phyloP scores from a whole-genome alignment of 306 rosid species.

The Trichosanthes cucumerina region DNA sequence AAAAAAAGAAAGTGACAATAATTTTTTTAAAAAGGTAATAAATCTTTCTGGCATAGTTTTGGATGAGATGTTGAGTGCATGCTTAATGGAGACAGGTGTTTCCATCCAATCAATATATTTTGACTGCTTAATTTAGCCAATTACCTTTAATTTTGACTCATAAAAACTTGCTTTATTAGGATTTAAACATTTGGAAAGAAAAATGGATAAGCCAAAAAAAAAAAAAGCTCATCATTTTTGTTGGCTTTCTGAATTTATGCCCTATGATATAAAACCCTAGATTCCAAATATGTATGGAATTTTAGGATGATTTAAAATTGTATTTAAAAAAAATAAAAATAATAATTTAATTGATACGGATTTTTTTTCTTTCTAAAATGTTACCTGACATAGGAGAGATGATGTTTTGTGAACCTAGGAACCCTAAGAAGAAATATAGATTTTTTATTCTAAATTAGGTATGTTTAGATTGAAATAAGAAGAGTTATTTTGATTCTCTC shows the following conservation, averaged over 20 bases:
- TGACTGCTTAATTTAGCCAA: background rate
- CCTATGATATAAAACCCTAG: background rate
- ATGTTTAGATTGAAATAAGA: no score
- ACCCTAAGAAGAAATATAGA: no score
- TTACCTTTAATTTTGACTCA: background rate
- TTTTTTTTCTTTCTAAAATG: no score
- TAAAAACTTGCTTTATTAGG: background rate
- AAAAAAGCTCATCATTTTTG: background rate
- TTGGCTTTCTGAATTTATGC: background rate
- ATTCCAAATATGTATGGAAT: background rate
- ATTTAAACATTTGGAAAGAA: background rate
- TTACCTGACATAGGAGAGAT: no score
- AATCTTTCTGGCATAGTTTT: background rate
- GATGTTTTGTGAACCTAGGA: no score
- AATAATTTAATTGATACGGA: no score
- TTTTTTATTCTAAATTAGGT: no score
- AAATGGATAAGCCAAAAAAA: background rate
- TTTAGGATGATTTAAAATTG: background rate
- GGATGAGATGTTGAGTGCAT: background rate
- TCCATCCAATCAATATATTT: background rate
- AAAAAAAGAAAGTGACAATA: background rate
- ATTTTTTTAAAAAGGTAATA: background rate
- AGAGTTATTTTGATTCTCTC: no score
- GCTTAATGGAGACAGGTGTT: background rate
- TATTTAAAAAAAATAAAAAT: no score